These are phyloP conservation scores for Tetraselmis striata DNA, from an alignment of 139 green algal genomes.

Conservation along the genomic window DNA sequence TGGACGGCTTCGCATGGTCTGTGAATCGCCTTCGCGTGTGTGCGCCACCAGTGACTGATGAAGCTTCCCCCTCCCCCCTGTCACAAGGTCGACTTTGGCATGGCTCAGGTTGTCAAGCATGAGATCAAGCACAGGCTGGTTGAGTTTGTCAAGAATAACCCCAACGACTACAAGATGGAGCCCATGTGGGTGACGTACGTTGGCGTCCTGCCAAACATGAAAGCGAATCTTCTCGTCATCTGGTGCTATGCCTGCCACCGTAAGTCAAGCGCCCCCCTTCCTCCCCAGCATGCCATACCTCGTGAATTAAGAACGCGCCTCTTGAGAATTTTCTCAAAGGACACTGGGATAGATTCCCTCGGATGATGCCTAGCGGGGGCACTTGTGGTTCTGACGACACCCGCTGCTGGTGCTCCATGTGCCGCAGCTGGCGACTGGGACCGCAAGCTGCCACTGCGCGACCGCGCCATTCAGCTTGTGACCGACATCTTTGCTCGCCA, in stretches of 20 bases:
- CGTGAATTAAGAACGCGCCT: no score
- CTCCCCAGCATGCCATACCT: no score
- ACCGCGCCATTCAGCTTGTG: background rate
- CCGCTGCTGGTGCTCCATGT: no score
- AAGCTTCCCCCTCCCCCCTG: no score
- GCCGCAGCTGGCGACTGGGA: background rate
- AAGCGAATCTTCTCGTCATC: background rate
- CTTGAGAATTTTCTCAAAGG: no score
- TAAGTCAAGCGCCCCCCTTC: background rate
- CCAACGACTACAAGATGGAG: background rate
- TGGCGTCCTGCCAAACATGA: background rate
- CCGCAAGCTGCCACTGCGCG: background rate
- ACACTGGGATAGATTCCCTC: no score
- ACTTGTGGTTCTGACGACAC: no score
- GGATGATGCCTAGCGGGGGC: no score
- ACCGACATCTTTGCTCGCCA: background rate
- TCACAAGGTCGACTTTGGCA: background rate
- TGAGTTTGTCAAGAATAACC: background rate
- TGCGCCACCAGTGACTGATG: no score
- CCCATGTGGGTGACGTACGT: background rate
- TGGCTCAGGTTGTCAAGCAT: background rate
- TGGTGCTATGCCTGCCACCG: background rate
- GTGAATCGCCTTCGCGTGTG: no score
- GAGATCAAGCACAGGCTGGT: background rate
- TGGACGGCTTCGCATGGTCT: no score